phyloP scores from a whole-genome alignment of 768 basidiomycete species.

The Phaeotremella fagi region DNA sequence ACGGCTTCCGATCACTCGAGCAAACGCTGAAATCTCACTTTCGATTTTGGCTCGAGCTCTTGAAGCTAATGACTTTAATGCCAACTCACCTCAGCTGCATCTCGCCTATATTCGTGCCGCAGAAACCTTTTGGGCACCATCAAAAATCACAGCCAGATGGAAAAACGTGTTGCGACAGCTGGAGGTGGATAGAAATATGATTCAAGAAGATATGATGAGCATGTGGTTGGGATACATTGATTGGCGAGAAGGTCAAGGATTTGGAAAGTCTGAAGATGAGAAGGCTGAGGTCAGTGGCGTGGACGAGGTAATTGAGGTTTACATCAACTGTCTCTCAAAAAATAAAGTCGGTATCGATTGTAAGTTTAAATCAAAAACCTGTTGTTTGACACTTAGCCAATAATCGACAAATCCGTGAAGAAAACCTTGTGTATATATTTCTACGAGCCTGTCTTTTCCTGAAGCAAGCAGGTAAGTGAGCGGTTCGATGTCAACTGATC shows the following conservation, averaged over 20 bases:
- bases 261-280: slow-evolving; percentile 19
- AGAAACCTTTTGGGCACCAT: slow-evolving; percentile 42
- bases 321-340: slow-evolving; percentile 40
- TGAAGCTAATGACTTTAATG: slow-evolving; percentile 26
- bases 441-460: slow-evolving; percentile 46
- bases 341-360: slow-evolving; percentile 6
- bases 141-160: slow-evolving; percentile 45
- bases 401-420: slow-evolving; percentile 37
- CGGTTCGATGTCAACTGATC: background rate
- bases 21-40: slow-evolving; percentile 46
- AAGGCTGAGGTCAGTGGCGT: slow-evolving; percentile 30
- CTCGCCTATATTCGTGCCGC: slow-evolving; percentile 46
- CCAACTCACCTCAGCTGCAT: slow-evolving; percentile 29
- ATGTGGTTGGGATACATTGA: slow-evolving; percentile 47
- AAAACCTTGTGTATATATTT: slow-evolving; percentile 48
- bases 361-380: slow-evolving; percentile 4
- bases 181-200: slow-evolving; percentile 3
- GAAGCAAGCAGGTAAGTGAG: slow-evolving; percentile 48
- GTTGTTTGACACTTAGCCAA: background rate
- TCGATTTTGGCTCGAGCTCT: slow-evolving; percentile 47
- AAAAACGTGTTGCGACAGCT: slow-evolving; percentile 28
- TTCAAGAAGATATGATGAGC: slow-evolving; percentile 35
- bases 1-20: slow-evolving; percentile 11
- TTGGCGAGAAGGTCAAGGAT: slow-evolving; percentile 45
- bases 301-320: slow-evolving; percentile 45